Percentiles rank a stretch among this genome's conserved stretches.
phyloP scores from a whole-genome alignment of 176 grass and related monocot genomes.

The Carex scoparia region DNA sequence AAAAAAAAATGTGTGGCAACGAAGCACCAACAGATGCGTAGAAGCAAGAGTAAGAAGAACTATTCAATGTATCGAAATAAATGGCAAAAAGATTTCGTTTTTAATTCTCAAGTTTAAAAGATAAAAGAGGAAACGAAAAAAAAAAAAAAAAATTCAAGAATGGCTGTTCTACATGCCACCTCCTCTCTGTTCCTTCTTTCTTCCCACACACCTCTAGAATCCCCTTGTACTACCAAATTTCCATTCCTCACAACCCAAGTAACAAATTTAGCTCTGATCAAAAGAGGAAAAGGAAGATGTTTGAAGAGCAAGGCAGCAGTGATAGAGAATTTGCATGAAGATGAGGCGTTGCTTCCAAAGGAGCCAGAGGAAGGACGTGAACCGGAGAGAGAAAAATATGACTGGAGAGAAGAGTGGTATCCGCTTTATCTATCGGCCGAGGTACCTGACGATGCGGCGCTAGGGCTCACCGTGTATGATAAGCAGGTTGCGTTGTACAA shows the following conservation, averaged over 20 bases:
- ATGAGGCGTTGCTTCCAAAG: conserved; percentile 50
- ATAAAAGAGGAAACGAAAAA: background rate
- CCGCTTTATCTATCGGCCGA: conserved; percentile 71
- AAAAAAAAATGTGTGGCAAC: background rate
- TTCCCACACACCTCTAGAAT: background rate
- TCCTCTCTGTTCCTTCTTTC: conserved; percentile 5
- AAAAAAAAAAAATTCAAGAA: background rate
- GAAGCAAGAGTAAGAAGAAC: background rate
- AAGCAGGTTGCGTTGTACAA: conserved; percentile 81
- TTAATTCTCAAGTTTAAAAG: background rate
- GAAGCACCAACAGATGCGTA: background rate
- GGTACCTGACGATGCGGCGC: conserved; percentile 66
- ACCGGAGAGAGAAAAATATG: conserved; percentile 36
- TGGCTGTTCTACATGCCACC: conserved; percentile 12
- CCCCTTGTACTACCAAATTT: background rate
- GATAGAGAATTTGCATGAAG: conserved; percentile 42
- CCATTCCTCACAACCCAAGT: background rate
- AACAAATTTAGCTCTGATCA: conserved; percentile 19
- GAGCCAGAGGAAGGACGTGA: conserved; percentile 31
- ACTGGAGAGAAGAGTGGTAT: conserved; percentile 97
- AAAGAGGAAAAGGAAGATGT: background rate
- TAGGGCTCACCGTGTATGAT: conserved; percentile 84
- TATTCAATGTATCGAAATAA: background rate
- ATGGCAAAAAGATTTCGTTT: background rate
- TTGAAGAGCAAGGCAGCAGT: conserved; percentile 32